Evolutionary conservation across 257 asterid genomes (phyloP).

Genomic region (Hygrophila difformis): DNA sequence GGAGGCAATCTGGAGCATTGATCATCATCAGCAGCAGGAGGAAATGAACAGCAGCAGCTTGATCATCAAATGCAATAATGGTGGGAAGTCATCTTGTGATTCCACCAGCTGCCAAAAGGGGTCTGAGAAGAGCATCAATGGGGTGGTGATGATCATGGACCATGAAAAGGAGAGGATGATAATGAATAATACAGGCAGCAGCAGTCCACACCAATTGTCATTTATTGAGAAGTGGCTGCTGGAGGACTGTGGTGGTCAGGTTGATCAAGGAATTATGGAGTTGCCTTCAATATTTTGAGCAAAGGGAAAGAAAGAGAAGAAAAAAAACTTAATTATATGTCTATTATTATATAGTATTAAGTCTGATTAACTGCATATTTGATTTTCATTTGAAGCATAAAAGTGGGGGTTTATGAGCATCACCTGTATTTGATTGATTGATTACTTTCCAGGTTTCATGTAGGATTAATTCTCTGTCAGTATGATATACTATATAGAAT

Average conservation of each 20-base stretch:
- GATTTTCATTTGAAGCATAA: too few species aligned
- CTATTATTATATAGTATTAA: too few species aligned
- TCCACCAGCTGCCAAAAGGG: constrained; percentile 34
- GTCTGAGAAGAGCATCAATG: constrained; percentile 27
- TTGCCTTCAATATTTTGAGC: background rate
- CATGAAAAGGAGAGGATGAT: constrained; percentile 20
- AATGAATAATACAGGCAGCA: constrained; percentile 17
- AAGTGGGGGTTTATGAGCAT: too few species aligned
- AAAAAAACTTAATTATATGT: too few species aligned
- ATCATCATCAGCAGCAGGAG: background rate
- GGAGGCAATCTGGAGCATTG: too few species aligned
- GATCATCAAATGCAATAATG: constrained; percentile 31
- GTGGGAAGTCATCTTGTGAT: constrained; percentile 39
- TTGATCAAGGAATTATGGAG: background rate
- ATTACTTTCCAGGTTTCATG: too few species aligned
- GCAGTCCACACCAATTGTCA: constrained; percentile 3
- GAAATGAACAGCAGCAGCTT: background rate
- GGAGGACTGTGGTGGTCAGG: background rate
- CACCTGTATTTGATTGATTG: too few species aligned
- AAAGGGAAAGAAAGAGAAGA: too few species aligned
- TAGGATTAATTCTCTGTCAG: too few species aligned
- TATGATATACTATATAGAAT: too few species aligned
- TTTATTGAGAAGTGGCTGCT: constrained; percentile 1
- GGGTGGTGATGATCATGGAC: constrained; percentile 5
- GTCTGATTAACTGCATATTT: too few species aligned